A percentile compares a stretch with the other conserved stretches of the same genome.
Conservation (phyloP, 805 yeast genomes). For the Myxozyma sirexii region DNA sequence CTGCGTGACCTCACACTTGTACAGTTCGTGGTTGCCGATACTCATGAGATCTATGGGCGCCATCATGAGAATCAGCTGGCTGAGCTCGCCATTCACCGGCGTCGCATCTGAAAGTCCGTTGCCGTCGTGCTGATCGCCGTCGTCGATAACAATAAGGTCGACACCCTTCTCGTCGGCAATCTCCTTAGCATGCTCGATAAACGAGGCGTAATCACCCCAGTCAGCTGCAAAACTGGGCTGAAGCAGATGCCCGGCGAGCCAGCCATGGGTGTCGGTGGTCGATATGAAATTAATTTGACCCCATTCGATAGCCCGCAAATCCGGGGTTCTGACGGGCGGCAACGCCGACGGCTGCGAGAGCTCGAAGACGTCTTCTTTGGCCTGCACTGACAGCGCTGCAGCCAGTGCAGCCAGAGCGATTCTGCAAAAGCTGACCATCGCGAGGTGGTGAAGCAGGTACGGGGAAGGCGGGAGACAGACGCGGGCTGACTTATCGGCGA, state of each 20-base stretch:
- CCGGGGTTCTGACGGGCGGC: conserved; percentile 44
- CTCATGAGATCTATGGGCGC: conserved; percentile 77
- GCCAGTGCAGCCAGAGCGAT: background rate
- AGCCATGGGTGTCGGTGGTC: conserved; percentile 95
- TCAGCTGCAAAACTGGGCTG: conserved; percentile 79
- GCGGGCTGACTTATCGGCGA: background rate
- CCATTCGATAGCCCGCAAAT: conserved; percentile 59
- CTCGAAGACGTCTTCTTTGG: conserved; percentile 12
- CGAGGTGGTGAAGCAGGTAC: background rate
- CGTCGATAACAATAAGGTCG: conserved; percentile 76
- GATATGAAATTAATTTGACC: conserved; percentile 83
- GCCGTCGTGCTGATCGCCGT: conserved; percentile 95
- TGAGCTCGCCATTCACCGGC: conserved; percentile 63
- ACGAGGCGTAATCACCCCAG: conserved; percentile 90
- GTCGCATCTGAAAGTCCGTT: conserved; percentile 83
- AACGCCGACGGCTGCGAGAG: conserved; percentile 43
- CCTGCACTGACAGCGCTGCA: background rate
- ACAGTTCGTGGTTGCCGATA: conserved; percentile 90
- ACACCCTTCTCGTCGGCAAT: conserved; percentile 51
- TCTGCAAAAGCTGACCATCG: background rate
- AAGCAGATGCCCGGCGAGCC: conserved; percentile 88
- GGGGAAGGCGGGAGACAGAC: background rate
- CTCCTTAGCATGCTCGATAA: conserved; percentile 54
- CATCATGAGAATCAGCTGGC: conserved; percentile 63
- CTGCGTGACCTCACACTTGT: conserved; percentile 61